Percentiles rank a stretch among this genome's conserved stretches.
These are phyloP conservation scores for Cladosporium halotolerans DNA, from an alignment of 2,329 filamentous ascomycete species.

Conservation along the genomic window DNA sequence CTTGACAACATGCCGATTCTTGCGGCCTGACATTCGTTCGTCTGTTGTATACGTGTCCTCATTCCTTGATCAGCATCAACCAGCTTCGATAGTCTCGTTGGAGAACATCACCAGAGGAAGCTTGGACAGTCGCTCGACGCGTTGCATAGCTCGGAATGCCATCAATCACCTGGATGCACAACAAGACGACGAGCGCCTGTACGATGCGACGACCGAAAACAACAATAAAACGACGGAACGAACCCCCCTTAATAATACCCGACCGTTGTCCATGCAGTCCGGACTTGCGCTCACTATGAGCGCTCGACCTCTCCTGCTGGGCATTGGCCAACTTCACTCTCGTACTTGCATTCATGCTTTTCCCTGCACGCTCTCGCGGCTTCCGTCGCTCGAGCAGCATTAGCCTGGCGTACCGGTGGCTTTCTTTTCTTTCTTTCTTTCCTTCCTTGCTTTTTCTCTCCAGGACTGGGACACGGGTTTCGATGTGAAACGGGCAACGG, in stretches of 20 bases:
- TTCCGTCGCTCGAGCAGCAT: background rate
- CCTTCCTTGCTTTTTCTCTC: background rate
- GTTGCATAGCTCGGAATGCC: slow-evolving; percentile 4
- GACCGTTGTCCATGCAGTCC: background rate
- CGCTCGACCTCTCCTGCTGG: background rate
- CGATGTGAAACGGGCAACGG: background rate
- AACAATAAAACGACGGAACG: slow-evolving; percentile 2
- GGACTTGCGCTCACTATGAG: background rate
- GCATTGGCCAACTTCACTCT: slow-evolving; percentile 4
- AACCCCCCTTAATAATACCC: slow-evolving; percentile 8
- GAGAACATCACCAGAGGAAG: background rate
- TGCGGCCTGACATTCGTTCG: slow-evolving; percentile 2
- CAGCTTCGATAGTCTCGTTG: slow-evolving; percentile 1
- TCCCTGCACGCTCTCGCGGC: background rate
- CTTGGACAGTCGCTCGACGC: slow-evolving; percentile 10
- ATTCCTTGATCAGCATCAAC: background rate
- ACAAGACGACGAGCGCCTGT: background rate
- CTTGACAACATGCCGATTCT: background rate
- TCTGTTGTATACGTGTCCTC: background rate
- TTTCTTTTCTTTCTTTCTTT: background rate
- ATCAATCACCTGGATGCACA: background rate
- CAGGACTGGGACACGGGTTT: no score
- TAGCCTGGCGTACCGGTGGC: slow-evolving; percentile 1
- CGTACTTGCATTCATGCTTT: slow-evolving; percentile 1
- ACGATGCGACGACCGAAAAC: slow-evolving; percentile 1